Percentiles rank a stretch among this genome's conserved stretches.
phyloP scores from a whole-genome alignment of 768 basidiomycete genomes.

The Tylopilus rubrobrunneus region DNA sequence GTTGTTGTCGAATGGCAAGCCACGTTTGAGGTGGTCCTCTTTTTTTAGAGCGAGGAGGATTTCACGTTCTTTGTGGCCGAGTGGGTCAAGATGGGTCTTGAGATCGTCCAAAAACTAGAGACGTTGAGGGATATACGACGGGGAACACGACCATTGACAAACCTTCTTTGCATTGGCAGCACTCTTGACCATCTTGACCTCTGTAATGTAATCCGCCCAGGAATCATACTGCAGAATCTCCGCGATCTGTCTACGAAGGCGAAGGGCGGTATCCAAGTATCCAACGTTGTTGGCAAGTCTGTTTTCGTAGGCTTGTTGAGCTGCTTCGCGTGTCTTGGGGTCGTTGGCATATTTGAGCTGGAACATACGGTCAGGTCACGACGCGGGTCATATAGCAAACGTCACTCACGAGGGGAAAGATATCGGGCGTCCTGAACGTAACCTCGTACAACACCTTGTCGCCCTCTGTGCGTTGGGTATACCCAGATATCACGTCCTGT shows the following conservation, averaged over 20 bases:
- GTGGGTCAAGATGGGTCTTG: constrained; percentile 65
- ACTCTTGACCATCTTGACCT: no score
- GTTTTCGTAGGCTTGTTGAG: constrained; percentile 64
- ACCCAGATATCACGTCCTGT: no score
- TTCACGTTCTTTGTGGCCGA: constrained; percentile 64
- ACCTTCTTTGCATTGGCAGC: no score
- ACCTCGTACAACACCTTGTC: constrained; percentile 62
- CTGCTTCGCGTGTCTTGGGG: constrained; percentile 63
- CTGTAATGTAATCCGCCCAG: no score
- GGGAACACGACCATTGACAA: not conserved
- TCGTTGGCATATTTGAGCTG: no score
- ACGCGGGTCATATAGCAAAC: no score
- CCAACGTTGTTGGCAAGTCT: constrained; percentile 68
- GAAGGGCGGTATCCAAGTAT: constrained; percentile 56
- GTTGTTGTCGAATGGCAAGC: constrained; percentile 61
- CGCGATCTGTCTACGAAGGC: constrained; percentile 52
- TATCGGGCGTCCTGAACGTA: constrained; percentile 80
- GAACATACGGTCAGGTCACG: no score
- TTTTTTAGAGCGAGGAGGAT: constrained; percentile 70
- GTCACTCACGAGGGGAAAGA: no score
- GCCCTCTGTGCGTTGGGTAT: constrained; percentile 52
- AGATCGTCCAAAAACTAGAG: constrained; percentile 75
- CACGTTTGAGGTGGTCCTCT: constrained; percentile 60
- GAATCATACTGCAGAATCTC: no score
- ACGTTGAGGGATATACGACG: not conserved